Percentiles rank a stretch among this genome's conserved stretches.
Evolutionary conservation across 257 asterid genomes (phyloP).

Genomic region (Solanum sitiens): DNA sequence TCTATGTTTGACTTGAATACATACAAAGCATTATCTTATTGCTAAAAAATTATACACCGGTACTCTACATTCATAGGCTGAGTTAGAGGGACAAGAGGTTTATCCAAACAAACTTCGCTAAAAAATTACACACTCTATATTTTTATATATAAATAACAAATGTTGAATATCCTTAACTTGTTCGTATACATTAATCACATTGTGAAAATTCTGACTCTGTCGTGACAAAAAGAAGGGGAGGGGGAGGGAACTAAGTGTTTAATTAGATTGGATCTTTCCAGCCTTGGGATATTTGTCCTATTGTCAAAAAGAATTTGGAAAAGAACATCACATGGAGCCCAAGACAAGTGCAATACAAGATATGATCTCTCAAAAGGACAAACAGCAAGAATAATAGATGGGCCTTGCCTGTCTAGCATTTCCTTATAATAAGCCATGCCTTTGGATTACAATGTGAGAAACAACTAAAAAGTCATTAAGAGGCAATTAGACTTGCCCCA

Average conservation of each 20-base stretch:
- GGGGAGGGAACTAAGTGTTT: neutral
- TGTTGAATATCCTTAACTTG: neutral
- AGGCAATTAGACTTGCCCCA: conserved; percentile 8
- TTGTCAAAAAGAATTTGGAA: conserved; percentile 1
- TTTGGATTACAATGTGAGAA: conserved; percentile 2
- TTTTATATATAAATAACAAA: neutral
- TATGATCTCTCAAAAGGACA: conserved; percentile 19
- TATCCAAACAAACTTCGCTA: neutral
- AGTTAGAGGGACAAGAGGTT: neutral
- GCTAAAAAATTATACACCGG: neutral
- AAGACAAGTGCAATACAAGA: conserved; percentile 23
- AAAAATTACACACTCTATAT: neutral
- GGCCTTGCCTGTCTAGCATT: conserved; percentile 16
- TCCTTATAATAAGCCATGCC: conserved; percentile 4
- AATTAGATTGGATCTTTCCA: conserved; percentile 11
- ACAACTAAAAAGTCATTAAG: conserved; percentile 13
- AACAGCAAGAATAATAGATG: conserved; percentile 18
- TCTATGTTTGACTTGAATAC: conserved; percentile 3
- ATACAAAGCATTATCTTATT: neutral
- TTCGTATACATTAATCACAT: neutral
- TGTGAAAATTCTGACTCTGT: neutral
- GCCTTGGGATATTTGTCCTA: conserved; percentile 15
- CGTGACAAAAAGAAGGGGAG: neutral
- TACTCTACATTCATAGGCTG: neutral
- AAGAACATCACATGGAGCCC: conserved; percentile 27